Evolutionary conservation across 768 basidiomycete species (phyloP), one percentile per base, ranked within the genome.

Genomic region (Suillus alpinus): DNA sequence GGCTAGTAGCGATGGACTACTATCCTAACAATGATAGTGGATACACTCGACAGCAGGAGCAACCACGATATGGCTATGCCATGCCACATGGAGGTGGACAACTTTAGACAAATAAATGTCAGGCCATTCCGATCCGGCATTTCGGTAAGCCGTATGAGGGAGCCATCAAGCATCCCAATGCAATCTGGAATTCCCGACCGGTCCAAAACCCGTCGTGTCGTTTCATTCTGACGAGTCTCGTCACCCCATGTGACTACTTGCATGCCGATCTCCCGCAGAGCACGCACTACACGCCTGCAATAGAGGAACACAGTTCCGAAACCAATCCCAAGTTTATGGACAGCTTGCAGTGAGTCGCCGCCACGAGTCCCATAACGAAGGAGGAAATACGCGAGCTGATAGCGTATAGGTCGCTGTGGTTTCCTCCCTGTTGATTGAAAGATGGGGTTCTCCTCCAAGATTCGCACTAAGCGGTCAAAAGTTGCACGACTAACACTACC

Each of bases 311-410:
- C 64, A 13, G 65, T 69, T 1, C 69, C 67, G 29, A 65, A 61
- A 3, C 65, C 66, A 34, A 71, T 60, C 3, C 68, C 66, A 7
- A 69, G 37, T 56, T 68, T 64, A 3, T 63, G 53, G 1, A 57
- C 61, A 6, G 62, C 61, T 43, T 63, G 60, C 8, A 59, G 43
- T 32, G 49, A 29, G 55, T 62, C 55, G 13, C 59, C 65, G 6
- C 64, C 71, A 23, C 55, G 61, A 26, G 59, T 60, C 20, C 66
- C 68, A 53, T 67, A 66, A 3, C 65, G 47, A n/a, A 66, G 46
- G 1, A 72, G 65, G 43, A 71, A 71, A 4, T 61, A 59, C 0
- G 57, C 70, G 2, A 72, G 57, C 55, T 71, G 70, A 49, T 62
- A 68, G 23, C 53, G 34, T 3, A 68, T 62, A 43, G 68, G 71